Evolutionary conservation across 345 rosid genomes (phyloP).

Genomic region (Dipteronia dyeriana): DNA sequence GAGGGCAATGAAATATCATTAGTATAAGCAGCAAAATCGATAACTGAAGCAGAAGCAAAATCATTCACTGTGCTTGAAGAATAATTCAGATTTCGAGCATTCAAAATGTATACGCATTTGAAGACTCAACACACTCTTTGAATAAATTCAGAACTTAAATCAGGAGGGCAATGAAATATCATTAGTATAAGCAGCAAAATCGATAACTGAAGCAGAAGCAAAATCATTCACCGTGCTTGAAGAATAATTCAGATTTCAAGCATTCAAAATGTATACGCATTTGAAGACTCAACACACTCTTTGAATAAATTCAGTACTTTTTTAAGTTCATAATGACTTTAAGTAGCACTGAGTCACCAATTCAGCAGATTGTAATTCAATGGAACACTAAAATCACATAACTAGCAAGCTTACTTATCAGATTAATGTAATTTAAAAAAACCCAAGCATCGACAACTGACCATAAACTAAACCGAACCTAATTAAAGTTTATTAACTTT

Average conservation of each 20-base stretch:
- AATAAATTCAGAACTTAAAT: background rate
- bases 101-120: background rate
- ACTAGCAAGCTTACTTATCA: conserved; percentile 6
- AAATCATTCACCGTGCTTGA: background rate
- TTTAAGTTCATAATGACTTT: background rate
- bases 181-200: background rate
- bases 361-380: background rate
- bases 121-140: background rate
- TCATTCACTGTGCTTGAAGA: background rate
- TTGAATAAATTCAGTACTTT: background rate
- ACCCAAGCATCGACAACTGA: background rate
- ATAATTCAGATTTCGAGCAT: background rate
- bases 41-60: background rate
- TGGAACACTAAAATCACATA: background rate
- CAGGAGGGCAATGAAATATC: background rate
- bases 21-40: background rate
- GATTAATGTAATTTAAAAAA: background rate
- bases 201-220: background rate
- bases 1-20: background rate
- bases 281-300: conserved; percentile 1
- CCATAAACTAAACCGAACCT: background rate
- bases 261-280: background rate
- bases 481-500: background rate
- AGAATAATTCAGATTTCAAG: background rate
- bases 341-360: background rate